phyloP scores from a whole-genome alignment of 306 rosid genomes.

The Senna siamea region DNA sequence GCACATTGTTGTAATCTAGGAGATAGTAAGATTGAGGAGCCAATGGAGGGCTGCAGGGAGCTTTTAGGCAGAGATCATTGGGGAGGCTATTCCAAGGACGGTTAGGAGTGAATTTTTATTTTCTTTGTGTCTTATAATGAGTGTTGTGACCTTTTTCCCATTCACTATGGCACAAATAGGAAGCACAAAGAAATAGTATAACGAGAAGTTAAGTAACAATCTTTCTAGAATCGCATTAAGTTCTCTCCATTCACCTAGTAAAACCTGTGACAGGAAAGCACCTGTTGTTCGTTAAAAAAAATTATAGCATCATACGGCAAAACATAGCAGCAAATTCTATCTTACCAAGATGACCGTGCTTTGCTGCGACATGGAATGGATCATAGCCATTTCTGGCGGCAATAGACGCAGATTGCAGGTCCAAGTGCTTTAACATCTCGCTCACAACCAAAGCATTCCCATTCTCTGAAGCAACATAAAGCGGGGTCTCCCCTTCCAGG shows the following conservation, averaged over 20 bases:
- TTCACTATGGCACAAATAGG: background rate
- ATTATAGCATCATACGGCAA: too few relatives aligned
- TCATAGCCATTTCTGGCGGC: slow-evolving; percentile 83
- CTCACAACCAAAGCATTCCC: slow-evolving; percentile 70
- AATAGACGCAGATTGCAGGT: slow-evolving; percentile 82
- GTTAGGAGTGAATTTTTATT: too few relatives aligned
- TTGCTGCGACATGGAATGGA: slow-evolving; percentile 85
- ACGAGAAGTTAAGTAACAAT: background rate
- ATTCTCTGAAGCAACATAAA: slow-evolving; percentile 83
- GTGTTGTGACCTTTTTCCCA: background rate
- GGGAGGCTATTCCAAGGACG: too few relatives aligned
- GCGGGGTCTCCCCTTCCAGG: slow-evolving; percentile 91
- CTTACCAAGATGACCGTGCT: slow-evolving; percentile 96
- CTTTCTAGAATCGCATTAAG: slow-evolving; percentile 14
- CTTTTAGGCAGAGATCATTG: too few relatives aligned
- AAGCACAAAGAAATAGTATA: slow-evolving; percentile 6
- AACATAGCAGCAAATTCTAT: slow-evolving; percentile 12
- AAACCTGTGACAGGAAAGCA: slow-evolving; percentile 9
- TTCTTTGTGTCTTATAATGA: too few relatives aligned
- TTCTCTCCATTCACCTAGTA: slow-evolving; percentile 19
- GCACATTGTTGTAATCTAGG: too few relatives aligned
- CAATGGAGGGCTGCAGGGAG: too few relatives aligned
- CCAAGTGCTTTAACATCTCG: slow-evolving; percentile 77
- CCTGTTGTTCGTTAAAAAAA: background rate
- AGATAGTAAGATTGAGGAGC: too few relatives aligned